Evolutionary conservation across 108 stramenopile genomes (phyloP).

Genomic region (Fistulifera pelliculosa): DNA sequence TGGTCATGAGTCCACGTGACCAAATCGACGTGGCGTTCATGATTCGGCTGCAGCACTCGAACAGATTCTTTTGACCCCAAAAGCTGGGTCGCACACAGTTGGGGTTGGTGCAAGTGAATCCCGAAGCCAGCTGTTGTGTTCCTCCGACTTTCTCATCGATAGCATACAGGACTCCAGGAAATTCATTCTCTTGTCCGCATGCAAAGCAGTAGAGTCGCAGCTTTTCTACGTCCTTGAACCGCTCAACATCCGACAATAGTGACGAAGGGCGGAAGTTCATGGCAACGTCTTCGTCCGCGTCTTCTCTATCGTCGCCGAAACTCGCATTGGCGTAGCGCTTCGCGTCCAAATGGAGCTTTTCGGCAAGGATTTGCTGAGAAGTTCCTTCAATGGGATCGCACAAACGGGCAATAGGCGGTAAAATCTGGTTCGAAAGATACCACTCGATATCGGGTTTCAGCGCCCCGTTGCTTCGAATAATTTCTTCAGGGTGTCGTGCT

Average conservation of each 20-base stretch:
- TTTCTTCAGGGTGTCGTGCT: constrained; percentile 91
- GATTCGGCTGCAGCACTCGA: constrained; percentile 45
- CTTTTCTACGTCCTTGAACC: constrained; percentile 78
- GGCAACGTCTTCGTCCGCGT: constrained; percentile 57
- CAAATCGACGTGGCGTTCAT: constrained; percentile 41
- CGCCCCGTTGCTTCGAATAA: constrained; percentile 68
- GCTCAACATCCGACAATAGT: constrained; percentile 58
- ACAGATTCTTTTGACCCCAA: constrained; percentile 52
- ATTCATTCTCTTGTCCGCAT: constrained; percentile 44
- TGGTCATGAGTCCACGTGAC: constrained; percentile 17
- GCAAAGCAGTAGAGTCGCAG: constrained; percentile 48
- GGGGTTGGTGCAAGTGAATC: constrained; percentile 40
- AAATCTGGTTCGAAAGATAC: constrained; percentile 96
- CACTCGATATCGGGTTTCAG: constrained; percentile 90
- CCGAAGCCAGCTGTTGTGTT: constrained; percentile 11
- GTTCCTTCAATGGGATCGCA: constrained; percentile 98
- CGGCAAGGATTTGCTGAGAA: constrained; percentile 60
- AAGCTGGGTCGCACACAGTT: constrained; percentile 43
- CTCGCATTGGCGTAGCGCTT: constrained; percentile 37
- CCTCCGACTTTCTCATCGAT: constrained; percentile 19
- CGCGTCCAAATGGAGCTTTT: constrained; percentile 72
- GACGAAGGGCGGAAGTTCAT: constrained; percentile 78
- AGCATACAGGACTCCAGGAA: constrained; percentile 54
- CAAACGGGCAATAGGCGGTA: constrained; percentile 93
- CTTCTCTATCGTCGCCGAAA: constrained; percentile 10